phyloP scores from a whole-genome alignment of 1,139 yeast species.

The Pichia terricola region DNA sequence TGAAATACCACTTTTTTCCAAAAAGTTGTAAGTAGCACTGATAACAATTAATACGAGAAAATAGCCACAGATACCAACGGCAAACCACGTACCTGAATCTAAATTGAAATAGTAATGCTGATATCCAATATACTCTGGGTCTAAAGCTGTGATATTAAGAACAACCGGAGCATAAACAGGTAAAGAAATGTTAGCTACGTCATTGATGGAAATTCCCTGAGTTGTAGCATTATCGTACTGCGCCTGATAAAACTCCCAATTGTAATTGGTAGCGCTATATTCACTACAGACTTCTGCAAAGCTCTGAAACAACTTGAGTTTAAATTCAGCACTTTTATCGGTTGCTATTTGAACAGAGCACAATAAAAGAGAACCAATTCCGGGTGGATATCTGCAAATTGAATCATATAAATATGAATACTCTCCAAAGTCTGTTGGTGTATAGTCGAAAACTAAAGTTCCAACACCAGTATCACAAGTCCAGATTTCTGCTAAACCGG shows the following conservation, averaged over 20 bases:
- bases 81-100: constrained; percentile 21
- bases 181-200: constrained; percentile 9
- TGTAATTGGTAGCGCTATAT: constrained; percentile 11
- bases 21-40: constrained; percentile 21
- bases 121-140: constrained; percentile 8
- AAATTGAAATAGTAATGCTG: constrained; percentile 12
- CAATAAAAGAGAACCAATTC: constrained; percentile 19
- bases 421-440: constrained; percentile 1
- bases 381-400: constrained; percentile 20
- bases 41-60: constrained; percentile 27
- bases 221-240: constrained; percentile 23
- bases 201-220: constrained; percentile 5
- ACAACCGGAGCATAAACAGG: constrained; percentile 13
- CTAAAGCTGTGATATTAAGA: constrained; percentile 8
- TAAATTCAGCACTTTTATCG: constrained; percentile 7
- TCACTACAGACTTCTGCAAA: constrained; percentile 12
- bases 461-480: not conserved
- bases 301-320: constrained; percentile 10
- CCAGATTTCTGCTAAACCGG: not conserved
- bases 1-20: constrained; percentile 9
- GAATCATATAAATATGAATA: constrained; percentile 10
- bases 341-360: constrained; percentile 17
- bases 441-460: constrained; percentile 8
- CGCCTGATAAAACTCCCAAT: constrained; percentile 14
- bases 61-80: constrained; percentile 33